Conservation (phyloP, 73 alveolate species). For the Paramecium sonneborni region DNA sequence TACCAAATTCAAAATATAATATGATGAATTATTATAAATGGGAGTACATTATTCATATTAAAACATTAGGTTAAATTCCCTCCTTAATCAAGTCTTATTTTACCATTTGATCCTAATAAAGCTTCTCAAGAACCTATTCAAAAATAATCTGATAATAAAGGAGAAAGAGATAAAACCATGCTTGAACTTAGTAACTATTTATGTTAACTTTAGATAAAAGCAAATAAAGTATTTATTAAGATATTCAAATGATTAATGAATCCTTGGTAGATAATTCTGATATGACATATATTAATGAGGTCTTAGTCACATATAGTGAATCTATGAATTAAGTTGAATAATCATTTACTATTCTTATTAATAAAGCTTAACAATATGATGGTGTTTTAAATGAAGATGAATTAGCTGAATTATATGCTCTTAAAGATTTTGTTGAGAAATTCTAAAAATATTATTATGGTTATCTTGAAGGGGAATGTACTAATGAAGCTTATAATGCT, state of each 20-base stretch:
- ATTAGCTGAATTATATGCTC: not conserved
- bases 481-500: not conserved
- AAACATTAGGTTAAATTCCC: not conserved
- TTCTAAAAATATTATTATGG: not conserved
- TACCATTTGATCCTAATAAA: not conserved
- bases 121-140: not conserved
- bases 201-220: not conserved
- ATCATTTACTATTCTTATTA: not conserved
- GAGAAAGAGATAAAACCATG: constrained; percentile 40
- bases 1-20: constrained; percentile 35
- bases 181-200: not conserved
- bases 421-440: not conserved
- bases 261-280: not conserved
- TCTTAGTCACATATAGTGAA: not conserved
- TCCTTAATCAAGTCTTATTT: not conserved
- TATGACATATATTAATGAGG: not conserved
- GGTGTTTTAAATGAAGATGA: constrained; percentile 29
- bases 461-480: not conserved
- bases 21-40: constrained; percentile 34
- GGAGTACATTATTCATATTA: not conserved
- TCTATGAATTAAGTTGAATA: not conserved
- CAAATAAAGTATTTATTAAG: not conserved
- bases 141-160: not conserved
- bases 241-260: constrained; percentile 27
- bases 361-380: not conserved